Base-by-base conservation (phyloP, 331 rosid genomes). In the Acacia concinna region DNA sequence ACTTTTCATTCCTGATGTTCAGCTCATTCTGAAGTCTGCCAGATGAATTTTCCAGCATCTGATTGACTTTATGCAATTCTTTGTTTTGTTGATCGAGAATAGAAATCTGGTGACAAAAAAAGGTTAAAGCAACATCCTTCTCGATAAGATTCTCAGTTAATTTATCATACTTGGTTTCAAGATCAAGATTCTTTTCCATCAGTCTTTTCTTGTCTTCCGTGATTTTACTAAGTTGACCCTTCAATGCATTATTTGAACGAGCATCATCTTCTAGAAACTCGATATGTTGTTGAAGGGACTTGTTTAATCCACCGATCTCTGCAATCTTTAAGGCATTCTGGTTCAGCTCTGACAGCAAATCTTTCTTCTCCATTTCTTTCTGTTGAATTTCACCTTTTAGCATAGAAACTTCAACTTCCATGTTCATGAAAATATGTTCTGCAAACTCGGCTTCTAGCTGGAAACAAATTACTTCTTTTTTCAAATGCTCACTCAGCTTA, bases 361-460 rank as follows among this genome's bases (percentile, higher is more conserved):
- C 79, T 38, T 84, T 68, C 80, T 79, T 84, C 79, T 88, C 90
- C 54, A 62, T 68, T 82, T 83, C 78, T 70, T 54, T 77, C 57
- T 83, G 84, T 64, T 82, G 84, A 75, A 84, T 62, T 75, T 88
- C 86, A 60, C 51, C 52, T 73, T 79, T 79, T 47, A 92, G 85
- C 65, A 66, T 54, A 37, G 65, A 83, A 81, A 81, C 86, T 77
- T 88, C 94, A 73, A 64, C 77, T 76, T 89, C 92, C 78, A 74
- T 84, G 52, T 87, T 93, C 60, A 21, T 65, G 68, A 88, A 81
- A 78, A 85, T 65, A 30, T 85, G 87, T 71, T 81, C 78, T 65
- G 76, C 78, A 73, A 91, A 73, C 78, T 73, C 86, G 31, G 82
- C 35, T 59, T 91, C 97, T 80, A 95, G 83, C 77, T 86, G 87